Evolutionary conservation across 2,329 filamentous ascomycete genomes (phyloP).

Genomic region (Eurotiales sp.): DNA sequence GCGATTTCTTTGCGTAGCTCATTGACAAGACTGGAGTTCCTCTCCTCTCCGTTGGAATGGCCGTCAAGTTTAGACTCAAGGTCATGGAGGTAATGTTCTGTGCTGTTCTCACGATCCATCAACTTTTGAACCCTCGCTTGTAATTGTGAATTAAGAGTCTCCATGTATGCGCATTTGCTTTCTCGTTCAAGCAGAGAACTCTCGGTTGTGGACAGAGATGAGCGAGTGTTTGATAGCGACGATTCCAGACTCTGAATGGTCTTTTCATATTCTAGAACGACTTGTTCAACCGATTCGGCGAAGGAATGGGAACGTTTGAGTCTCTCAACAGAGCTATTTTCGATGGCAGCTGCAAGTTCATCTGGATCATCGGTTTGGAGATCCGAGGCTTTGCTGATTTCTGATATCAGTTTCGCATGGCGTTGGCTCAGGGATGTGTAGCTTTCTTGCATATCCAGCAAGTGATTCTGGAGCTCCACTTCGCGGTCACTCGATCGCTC

Average conservation of each 20-base stretch:
- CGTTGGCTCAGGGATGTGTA: constrained; percentile 87
- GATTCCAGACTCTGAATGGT: constrained; percentile 92
- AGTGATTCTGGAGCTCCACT: constrained; percentile 84
- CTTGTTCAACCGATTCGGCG: constrained; percentile 90
- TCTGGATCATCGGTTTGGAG: constrained; percentile 42
- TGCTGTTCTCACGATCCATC: constrained; percentile 84
- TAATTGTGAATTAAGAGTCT: constrained; percentile 87
- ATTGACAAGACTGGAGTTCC: constrained; percentile 76
- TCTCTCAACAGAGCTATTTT: constrained; percentile 78
- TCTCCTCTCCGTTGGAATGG: constrained; percentile 87
- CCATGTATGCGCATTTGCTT: constrained; percentile 86
- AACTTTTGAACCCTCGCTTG: constrained; percentile 89
- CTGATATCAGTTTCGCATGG: constrained; percentile 91
- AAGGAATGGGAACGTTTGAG: constrained; percentile 94
- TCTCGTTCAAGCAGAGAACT: constrained; percentile 87
- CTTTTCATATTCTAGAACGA: constrained; percentile 97
- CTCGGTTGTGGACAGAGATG: constrained; percentile 78
- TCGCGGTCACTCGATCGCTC: constrained; percentile 83
- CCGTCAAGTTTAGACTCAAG: constrained; percentile 87
- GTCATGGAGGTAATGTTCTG: constrained; percentile 88
- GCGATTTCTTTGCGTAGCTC: constrained; percentile 90
- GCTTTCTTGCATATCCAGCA: constrained; percentile 90
- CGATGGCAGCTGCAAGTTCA: constrained; percentile 53
- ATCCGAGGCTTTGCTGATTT: constrained; percentile 83
- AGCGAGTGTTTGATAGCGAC: constrained; percentile 82